Conservation (phyloP, 805 yeast genomes). For the Wickerhamiella occidentalis region DNA sequence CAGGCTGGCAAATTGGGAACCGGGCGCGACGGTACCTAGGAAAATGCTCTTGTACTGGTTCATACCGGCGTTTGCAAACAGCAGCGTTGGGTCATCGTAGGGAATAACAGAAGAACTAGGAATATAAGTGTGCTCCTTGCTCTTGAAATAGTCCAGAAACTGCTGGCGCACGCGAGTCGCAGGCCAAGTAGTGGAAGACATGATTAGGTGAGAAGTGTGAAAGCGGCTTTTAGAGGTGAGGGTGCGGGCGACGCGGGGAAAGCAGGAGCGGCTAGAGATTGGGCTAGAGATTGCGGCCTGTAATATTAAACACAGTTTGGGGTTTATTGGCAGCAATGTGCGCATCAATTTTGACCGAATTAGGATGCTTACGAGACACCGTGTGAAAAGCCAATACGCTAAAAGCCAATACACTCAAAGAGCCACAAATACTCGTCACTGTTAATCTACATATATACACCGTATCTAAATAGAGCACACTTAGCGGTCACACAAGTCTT, state of each 20-base stretch:
- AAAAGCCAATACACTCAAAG: too few species aligned
- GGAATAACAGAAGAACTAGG: conserved; percentile 94
- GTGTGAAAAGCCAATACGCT: too few species aligned
- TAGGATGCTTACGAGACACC: background rate
- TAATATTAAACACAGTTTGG: too few species aligned
- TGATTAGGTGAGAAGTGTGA: conserved; percentile 12
- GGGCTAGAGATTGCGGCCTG: too few species aligned
- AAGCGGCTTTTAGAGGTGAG: background rate
- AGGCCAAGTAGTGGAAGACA: conserved; percentile 18
- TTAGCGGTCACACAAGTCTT: background rate
- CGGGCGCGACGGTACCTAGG: conserved; percentile 93
- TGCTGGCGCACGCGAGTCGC: conserved; percentile 57
- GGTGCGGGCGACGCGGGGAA: background rate
- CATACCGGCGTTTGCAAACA: conserved; percentile 99
- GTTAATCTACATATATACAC: background rate
- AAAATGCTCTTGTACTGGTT: conserved; percentile 97
- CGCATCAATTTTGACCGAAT: background rate
- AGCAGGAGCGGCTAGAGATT: background rate
- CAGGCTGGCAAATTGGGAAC: conserved; percentile 70
- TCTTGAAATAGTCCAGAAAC: conserved; percentile 68
- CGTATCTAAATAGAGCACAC: background rate
- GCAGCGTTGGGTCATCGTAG: conserved; percentile 91
- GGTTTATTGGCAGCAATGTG: background rate
- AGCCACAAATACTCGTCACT: too few species aligned
- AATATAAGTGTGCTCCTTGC: conserved; percentile 62